phyloP scores from a whole-genome alignment of 495 filamentous ascomycete species.

The Penicillium tannophilum region DNA sequence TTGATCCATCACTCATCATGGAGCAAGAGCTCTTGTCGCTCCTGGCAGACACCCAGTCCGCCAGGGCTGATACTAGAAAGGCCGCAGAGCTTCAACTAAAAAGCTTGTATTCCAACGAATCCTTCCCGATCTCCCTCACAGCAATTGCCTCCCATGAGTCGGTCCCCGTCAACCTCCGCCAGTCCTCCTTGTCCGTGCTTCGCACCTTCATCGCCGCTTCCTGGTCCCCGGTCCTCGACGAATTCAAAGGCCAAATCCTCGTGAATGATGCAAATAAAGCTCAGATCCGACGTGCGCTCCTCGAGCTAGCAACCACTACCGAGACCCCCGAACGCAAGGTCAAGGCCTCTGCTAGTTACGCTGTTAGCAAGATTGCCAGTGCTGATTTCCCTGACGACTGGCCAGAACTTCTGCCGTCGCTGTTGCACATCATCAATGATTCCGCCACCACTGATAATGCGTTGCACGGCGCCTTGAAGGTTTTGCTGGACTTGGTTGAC shows the following conservation, averaged over 20 bases:
- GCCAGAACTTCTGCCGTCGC: slow-evolving; percentile 78
- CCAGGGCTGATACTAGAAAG: slow-evolving; percentile 68
- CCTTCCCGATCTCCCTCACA: slow-evolving; percentile 75
- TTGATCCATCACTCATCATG: slow-evolving; percentile 50
- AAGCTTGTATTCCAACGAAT: slow-evolving; percentile 62
- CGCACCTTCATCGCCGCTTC: slow-evolving; percentile 77
- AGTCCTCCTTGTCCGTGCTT: slow-evolving; percentile 78
- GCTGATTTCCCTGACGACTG: slow-evolving; percentile 93
- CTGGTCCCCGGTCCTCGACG: slow-evolving; percentile 73
- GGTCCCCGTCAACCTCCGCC: slow-evolving; percentile 72
- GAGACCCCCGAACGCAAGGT: slow-evolving; percentile 77
- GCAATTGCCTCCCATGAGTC: slow-evolving; percentile 75
- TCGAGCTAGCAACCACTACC: slow-evolving; percentile 74
- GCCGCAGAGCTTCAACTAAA: slow-evolving; percentile 77
- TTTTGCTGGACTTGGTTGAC: slow-evolving; percentile 87
- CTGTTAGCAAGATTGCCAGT: slow-evolving; percentile 94
- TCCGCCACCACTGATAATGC: slow-evolving; percentile 69
- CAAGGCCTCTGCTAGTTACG: slow-evolving; percentile 80
- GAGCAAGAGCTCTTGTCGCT: slow-evolving; percentile 83
- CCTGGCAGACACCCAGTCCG: slow-evolving; percentile 76
- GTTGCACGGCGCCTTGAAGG: slow-evolving; percentile 84
- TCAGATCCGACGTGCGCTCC: slow-evolving; percentile 65
- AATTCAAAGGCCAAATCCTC: slow-evolving; percentile 64
- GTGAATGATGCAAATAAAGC: slow-evolving; percentile 69
- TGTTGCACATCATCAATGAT: slow-evolving; percentile 72